Evolutionary conservation across 2,329 filamentous ascomycete genomes (phyloP), one percentile per base, ranked within the genome.

Genomic region (Dactylellina haptotyla): DNA sequence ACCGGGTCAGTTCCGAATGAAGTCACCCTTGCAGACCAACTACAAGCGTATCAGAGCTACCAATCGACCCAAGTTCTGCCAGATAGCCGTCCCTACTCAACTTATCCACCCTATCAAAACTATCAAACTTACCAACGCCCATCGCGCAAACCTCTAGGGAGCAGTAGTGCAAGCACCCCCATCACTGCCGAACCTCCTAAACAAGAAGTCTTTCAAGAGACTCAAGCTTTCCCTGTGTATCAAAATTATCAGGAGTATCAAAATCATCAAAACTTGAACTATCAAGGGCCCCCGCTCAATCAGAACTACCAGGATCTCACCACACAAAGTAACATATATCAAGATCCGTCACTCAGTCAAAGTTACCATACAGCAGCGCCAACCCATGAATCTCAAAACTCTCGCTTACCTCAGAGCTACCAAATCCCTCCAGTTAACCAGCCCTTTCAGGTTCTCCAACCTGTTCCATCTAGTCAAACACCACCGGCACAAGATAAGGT

Each of bases 1-100:
- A n/a, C n/a, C n/a, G n/a, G n/a, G n/a, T 14, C 32, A 14, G 32
- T 34, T 14, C 14, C 32, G 32, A 34, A 6, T 6, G 20, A 32
- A 30, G 23, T 59, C 3, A 71, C 66, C 4, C 48, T 71, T 9
- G 66, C 66, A 5, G 66, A 71, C 34, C 67, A 72, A 18, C 37
- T 65, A n/a, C 67, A 72, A 28, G 39, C 59, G 3, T 72, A 72
- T 28, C 67, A 72, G 20, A 18, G 56, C 25, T 56, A 43, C 30
- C 56, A 62, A 28, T n/a, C 37, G 3, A 16, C 46, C 26, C 57
- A 50, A 50, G 12, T 41, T 14, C 28, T 18, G 23, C 16, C 50
- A 12, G 56, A 41, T n/a, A 32, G 14, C 18, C 48, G 25, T n/a
- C 4, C 39, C n/a, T 37, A 57, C 34, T 57, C 26, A 20, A 20